Evolutionary conservation across 1,139 yeast species (phyloP).

Genomic region (Arxiozyma heterogenica): DNA sequence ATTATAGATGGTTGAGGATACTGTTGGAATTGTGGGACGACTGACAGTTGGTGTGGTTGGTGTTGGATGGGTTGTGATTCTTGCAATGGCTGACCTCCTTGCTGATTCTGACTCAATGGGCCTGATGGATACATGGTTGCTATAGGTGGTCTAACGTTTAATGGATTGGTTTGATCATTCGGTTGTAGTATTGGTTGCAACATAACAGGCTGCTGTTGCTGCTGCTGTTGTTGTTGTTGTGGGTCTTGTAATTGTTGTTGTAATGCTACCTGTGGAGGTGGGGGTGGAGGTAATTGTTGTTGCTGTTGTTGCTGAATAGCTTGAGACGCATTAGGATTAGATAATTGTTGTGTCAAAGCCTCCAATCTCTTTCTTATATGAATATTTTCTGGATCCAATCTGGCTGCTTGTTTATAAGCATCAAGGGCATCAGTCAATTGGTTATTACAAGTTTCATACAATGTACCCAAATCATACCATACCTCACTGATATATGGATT

Average conservation of each 20-base stretch:
- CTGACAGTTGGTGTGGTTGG: constrained; percentile 6
- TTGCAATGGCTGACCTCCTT: constrained; percentile 14
- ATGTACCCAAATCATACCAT: constrained; percentile 96
- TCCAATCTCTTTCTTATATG: constrained; percentile 90
- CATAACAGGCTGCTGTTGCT: constrained; percentile 22
- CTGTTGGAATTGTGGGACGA: constrained; percentile 16
- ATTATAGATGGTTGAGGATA: constrained; percentile 12
- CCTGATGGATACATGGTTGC: constrained; percentile 16
- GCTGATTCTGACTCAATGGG: constrained; percentile 17
- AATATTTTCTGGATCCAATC: constrained; percentile 87
- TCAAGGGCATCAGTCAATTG: constrained; percentile 92
- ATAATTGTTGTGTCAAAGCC: constrained; percentile 42
- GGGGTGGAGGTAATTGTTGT: constrained; percentile 25
- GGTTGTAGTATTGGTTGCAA: constrained; percentile 28
- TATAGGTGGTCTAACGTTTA: constrained; percentile 23
- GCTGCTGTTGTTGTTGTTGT: constrained; percentile 10
- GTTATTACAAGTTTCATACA: constrained; percentile 93
- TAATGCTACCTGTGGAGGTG: constrained; percentile 14
- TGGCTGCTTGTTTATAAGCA: constrained; percentile 93
- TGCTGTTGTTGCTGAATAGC: constrained; percentile 15
- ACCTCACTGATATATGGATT: constrained; percentile 95
- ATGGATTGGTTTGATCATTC: constrained; percentile 25
- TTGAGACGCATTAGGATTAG: constrained; percentile 20
- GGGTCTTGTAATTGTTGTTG: constrained; percentile 14
- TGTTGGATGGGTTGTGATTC: constrained; percentile 13